phyloP scores from a whole-genome alignment of 345 rosid species.

The Brassica rapa region DNA sequence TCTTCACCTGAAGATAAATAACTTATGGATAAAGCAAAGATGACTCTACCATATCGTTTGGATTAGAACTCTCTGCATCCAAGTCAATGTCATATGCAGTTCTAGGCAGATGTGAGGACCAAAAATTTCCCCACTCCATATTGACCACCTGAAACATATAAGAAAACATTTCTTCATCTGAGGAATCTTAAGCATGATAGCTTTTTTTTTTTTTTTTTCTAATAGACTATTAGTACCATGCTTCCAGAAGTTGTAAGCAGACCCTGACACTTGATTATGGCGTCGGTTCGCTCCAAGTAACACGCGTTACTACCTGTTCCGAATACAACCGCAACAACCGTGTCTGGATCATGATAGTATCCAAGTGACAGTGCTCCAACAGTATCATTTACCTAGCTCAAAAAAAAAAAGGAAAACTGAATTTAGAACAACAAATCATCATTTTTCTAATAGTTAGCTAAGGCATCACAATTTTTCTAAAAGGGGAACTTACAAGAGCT shows the following conservation, averaged over 20 bases:
- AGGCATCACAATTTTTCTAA: not conserved
- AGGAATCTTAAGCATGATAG: not conserved
- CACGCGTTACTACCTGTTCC: constrained; percentile 98
- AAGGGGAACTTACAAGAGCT: constrained; percentile 58
- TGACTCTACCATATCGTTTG: constrained; percentile 74
- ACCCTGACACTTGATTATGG: constrained; percentile 90
- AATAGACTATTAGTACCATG: constrained; percentile 63
- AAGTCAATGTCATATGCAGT: constrained; percentile 83
- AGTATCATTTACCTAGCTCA: constrained; percentile 85
- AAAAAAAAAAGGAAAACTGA: not conserved
- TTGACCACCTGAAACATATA: constrained; percentile 69
- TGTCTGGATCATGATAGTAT: constrained; percentile 83
- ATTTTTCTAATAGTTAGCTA: not conserved
- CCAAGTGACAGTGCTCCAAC: constrained; percentile 93
- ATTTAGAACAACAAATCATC: not conserved
- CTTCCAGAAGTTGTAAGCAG: constrained; percentile 79
- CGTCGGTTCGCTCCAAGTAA: constrained; percentile 86
- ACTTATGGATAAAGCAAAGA: constrained; percentile 4
- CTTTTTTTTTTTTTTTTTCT: not conserved
- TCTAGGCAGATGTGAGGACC: constrained; percentile 96
- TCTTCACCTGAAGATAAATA: constrained; percentile 1
- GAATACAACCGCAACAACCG: constrained; percentile 87
- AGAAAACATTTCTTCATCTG: not conserved
- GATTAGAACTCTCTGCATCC: constrained; percentile 83
- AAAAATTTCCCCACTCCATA: constrained; percentile 98